A percentile compares a stretch with the other conserved stretches of the same genome.
Evolutionary conservation across 2,329 filamentous ascomycete genomes (phyloP).

Genomic region (Triangularia setosa): DNA sequence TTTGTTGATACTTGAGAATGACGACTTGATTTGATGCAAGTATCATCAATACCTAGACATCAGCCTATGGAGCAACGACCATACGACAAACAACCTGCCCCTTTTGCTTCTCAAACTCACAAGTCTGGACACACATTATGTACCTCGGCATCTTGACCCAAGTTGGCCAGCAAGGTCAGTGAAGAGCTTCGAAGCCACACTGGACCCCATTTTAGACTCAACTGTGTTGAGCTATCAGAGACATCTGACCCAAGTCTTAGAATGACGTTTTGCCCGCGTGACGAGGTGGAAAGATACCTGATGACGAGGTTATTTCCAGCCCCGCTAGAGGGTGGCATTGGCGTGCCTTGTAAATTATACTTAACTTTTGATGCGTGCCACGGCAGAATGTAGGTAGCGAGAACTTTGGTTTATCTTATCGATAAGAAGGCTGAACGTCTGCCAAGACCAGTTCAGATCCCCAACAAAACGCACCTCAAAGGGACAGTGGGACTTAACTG

Average conservation of each 20-base stretch:
- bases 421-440: background rate
- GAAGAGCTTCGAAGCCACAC: background rate
- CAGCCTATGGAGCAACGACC: too few relatives aligned
- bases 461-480: constrained; percentile 14
- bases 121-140: too few relatives aligned
- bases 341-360: background rate
- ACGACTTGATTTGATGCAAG: too few relatives aligned
- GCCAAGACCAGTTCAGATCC: constrained; percentile 10
- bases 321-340: constrained; percentile 1
- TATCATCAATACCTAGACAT: too few relatives aligned
- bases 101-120: background rate
- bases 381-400: background rate
- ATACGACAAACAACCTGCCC: background rate
- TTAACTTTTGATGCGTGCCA: background rate
- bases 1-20: too few relatives aligned
- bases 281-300: background rate
- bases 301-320: background rate
- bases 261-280: constrained; percentile 1
- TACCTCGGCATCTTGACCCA: background rate
- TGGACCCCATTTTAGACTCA: background rate
- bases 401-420: background rate
- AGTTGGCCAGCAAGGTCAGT: background rate
- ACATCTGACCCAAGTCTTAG: constrained; percentile 3
- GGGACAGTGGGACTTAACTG: background rate
- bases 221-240: background rate